These are phyloP conservation scores for Megacollybia platyphylla DNA, from an alignment of 1,284 basidiomycete species.

Conservation along the genomic window DNA sequence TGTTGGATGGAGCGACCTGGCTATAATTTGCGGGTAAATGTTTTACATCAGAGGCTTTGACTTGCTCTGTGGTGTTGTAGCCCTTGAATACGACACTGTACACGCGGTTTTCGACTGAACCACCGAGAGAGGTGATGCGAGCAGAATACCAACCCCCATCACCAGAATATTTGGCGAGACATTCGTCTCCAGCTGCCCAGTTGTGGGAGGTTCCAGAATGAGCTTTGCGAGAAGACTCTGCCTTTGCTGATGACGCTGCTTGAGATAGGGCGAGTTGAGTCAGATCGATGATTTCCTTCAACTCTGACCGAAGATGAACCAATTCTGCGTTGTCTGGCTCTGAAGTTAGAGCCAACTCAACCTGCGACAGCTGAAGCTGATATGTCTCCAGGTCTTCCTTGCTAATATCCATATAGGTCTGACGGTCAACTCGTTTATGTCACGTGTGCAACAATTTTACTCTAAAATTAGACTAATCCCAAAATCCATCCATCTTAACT, in stretches of 20 bases:
- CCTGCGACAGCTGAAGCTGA: conserved; percentile 82
- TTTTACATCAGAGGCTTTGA: conserved; percentile 66
- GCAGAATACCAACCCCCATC: conserved; percentile 90
- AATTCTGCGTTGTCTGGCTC: conserved; percentile 81
- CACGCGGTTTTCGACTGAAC: conserved; percentile 73
- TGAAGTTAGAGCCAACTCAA: conserved; percentile 71
- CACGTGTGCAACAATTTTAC: neutral
- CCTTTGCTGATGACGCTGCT: conserved; percentile 46
- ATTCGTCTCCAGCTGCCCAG: conserved; percentile 83
- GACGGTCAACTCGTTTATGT: too few species aligned
- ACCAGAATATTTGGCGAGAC: conserved; percentile 82
- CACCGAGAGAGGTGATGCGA: conserved; percentile 79
- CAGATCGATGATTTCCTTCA: conserved; percentile 83
- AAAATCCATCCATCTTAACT: conserved; percentile 53
- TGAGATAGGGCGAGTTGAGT: conserved; percentile 68
- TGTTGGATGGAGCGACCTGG: conserved; percentile 28
- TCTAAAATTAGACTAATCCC: conserved; percentile 30
- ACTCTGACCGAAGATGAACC: conserved; percentile 65
- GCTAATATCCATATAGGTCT: conserved; percentile 32
- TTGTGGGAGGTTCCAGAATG: conserved; percentile 33
- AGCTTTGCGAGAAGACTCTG: conserved; percentile 42
- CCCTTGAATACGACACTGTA: conserved; percentile 94
- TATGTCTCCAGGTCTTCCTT: conserved; percentile 78
- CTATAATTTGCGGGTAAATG: conserved; percentile 46
- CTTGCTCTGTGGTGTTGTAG: conserved; percentile 89